These are phyloP conservation scores for Macrotyloma uniflorum DNA, from an alignment of 306 rosid genomes.

Conservation along the genomic window DNA sequence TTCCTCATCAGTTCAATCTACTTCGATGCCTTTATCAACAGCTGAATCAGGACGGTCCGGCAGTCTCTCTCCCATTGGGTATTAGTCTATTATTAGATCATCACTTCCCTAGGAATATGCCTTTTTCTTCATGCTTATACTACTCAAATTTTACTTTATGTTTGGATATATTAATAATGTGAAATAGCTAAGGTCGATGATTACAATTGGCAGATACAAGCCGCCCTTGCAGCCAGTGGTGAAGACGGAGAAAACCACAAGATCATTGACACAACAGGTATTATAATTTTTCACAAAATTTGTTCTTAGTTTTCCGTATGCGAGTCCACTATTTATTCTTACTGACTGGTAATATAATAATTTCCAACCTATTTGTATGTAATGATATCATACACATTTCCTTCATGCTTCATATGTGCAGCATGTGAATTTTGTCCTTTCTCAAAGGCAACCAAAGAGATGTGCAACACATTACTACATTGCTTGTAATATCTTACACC, in stretches of 20 bases:
- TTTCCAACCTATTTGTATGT: background rate
- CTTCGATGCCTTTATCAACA: constrained; percentile 47
- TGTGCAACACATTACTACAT: constrained; percentile 71
- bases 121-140: constrained; percentile 30
- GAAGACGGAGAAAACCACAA: constrained; percentile 36
- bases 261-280: constrained; percentile 50
- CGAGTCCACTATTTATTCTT: constrained; percentile 22
- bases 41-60: constrained; percentile 46
- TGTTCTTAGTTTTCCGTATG: constrained; percentile 11
- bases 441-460: constrained; percentile 54
- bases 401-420: constrained; percentile 44
- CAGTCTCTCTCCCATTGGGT: constrained; percentile 60
- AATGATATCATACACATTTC: constrained; percentile 16
- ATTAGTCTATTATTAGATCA: constrained; percentile 22
- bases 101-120: constrained; percentile 30
- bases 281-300: constrained; percentile 14
- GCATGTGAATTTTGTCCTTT: constrained; percentile 43
- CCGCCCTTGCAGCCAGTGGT: constrained; percentile 45
- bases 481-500: constrained; percentile 72
- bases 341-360: background rate
- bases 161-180: constrained; percentile 23
- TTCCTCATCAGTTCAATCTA: constrained; percentile 43
- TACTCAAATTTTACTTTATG: background rate
- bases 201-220: constrained; percentile 39
- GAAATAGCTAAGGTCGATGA: constrained; percentile 31